phyloP scores from a whole-genome alignment of 108 stramenopile species.

The Licmophora abbreviata region DNA sequence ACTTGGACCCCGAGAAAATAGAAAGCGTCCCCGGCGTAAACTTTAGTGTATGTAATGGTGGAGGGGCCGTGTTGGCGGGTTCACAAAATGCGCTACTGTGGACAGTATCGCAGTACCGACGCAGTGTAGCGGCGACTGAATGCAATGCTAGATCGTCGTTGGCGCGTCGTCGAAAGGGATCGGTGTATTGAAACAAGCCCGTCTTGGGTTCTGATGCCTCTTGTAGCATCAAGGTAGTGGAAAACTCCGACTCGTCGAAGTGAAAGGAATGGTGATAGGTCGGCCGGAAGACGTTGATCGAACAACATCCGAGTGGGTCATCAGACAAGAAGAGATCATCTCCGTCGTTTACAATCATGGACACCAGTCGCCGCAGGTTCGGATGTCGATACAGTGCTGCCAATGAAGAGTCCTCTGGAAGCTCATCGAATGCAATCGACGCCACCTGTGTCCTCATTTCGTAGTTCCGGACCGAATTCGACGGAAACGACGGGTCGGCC shows the following conservation, averaged over 20 bases:
- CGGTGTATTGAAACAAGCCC: conserved; percentile 42
- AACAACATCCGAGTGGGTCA: conserved; percentile 37
- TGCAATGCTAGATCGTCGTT: conserved; percentile 10
- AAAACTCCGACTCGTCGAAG: conserved; percentile 47
- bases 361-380: conserved; percentile 15
- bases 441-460: conserved; percentile 34
- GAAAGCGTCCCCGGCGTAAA: conserved; percentile 39
- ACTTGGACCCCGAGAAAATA: conserved; percentile 33
- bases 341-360: conserved; percentile 12
- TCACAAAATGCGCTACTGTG: background rate
- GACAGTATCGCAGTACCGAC: conserved; percentile 1
- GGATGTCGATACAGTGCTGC: conserved; percentile 21
- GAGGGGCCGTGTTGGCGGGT: background rate
- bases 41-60: conserved; percentile 23
- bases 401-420: conserved; percentile 10
- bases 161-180: conserved; percentile 26
- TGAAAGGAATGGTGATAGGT: conserved; percentile 32
- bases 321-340: conserved; percentile 22
- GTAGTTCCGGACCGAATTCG: conserved; percentile 24
- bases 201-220: conserved; percentile 14
- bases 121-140: conserved; percentile 8
- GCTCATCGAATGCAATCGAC: conserved; percentile 32
- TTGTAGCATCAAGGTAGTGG: conserved; percentile 38
- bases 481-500: background rate
- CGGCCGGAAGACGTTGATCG: conserved; percentile 37